Conservation (phyloP, 768 basidiomycete species). For the Trametes sanguinea region DNA sequence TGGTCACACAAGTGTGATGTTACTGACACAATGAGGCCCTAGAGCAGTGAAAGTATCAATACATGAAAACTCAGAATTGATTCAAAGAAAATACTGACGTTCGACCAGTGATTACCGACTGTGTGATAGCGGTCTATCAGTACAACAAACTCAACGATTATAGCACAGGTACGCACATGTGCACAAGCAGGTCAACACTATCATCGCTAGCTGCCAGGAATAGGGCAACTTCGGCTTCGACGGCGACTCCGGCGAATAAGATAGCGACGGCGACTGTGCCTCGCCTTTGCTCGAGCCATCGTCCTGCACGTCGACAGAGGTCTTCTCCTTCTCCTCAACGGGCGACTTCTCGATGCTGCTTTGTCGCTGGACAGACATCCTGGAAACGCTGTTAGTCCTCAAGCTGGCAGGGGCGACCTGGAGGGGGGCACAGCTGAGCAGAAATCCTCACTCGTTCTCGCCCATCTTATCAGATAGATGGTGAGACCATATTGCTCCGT, state of each 20-base stretch:
- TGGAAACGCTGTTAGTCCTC: not conserved
- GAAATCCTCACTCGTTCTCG: not conserved
- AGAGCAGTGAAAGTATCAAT: not conserved
- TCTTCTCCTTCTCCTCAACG: constrained; percentile 23
- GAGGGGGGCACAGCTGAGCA: constrained; percentile 14
- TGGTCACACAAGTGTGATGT: too few relatives aligned
- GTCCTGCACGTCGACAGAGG: constrained; percentile 16
- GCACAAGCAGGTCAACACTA: constrained; percentile 42
- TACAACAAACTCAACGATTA: not conserved
- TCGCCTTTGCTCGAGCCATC: constrained; percentile 6
- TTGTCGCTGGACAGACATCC: constrained; percentile 19
- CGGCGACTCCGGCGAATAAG: constrained; percentile 6
- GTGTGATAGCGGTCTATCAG: constrained; percentile 1
- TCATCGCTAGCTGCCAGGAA: constrained; percentile 38
- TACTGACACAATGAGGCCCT: constrained; percentile 43
- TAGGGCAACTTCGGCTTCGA: constrained; percentile 36
- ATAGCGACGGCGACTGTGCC: constrained; percentile 5
- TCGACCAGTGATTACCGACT: constrained; percentile 49
- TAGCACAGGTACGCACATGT: constrained; percentile 35
- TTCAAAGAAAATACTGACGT: constrained; percentile 30
- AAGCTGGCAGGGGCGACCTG: constrained; percentile 1
- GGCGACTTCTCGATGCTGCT: constrained; percentile 23
- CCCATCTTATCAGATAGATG: constrained; percentile 33
- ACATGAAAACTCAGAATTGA: not conserved
- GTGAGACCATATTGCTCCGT: constrained; percentile 1